Conservation (phyloP, 192 early-diverging fungal species). For the Backusella macrospora region DNA sequence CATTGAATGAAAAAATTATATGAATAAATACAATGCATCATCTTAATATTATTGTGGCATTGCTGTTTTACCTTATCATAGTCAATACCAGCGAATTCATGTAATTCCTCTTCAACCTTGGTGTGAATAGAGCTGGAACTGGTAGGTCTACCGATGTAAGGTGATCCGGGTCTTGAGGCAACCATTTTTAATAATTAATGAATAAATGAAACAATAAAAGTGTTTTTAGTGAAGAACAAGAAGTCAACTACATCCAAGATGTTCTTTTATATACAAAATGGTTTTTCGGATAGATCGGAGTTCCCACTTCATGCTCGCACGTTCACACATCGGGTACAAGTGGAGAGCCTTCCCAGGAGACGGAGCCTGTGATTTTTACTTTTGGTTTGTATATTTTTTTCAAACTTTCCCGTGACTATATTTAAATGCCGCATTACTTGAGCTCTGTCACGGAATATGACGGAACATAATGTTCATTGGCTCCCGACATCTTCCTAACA, state of each 20-base stretch:
- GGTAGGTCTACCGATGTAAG: constrained; percentile 30
- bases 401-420: neutral
- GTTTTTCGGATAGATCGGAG: constrained; percentile 16
- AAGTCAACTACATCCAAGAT: neutral
- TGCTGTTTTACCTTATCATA: constrained; percentile 56
- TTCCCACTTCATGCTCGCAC: neutral
- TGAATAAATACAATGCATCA: neutral
- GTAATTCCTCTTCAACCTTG: constrained; percentile 65
- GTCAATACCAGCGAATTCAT: constrained; percentile 77
- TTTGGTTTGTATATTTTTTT: constrained; percentile 12
- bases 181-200: constrained; percentile 24
- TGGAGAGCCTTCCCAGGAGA: neutral
- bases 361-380: constrained; percentile 1
- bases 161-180: constrained; percentile 33
- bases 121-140: constrained; percentile 39
- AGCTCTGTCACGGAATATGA: neutral
- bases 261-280: neutral
- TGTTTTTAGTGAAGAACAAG: constrained; percentile 3
- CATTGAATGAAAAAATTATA: neutral
- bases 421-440: constrained; percentile 1
- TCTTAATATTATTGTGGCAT: neutral
- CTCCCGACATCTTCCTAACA: neutral
- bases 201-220: constrained; percentile 20
- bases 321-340: constrained; percentile 9
- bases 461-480: constrained; percentile 2